Base-by-base conservation (phyloP, 2,329 filamentous ascomycete genomes). In the Exophiala xenobiotica region DNA sequence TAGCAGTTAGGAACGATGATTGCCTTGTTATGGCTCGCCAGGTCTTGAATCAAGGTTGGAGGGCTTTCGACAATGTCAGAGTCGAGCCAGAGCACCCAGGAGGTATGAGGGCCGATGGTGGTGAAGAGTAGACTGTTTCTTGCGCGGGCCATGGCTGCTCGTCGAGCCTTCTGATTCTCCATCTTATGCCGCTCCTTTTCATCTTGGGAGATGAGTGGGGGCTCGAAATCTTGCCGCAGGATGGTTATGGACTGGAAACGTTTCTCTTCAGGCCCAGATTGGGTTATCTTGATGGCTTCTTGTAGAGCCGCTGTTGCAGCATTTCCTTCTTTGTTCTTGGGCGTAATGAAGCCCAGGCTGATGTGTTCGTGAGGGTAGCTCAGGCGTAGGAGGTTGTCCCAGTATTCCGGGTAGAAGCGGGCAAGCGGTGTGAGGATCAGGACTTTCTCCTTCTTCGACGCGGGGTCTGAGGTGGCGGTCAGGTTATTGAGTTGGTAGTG, bases 81-180 rank as follows among this genome's bases (percentile, higher is more conserved):
- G 67, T 99, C 93, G 23, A 99, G 78, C 93, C 93, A 99, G 19
- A 99, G 78, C 26, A 99, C 91, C 93, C 93, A 99, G 0, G 90
- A 93, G 0, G 90, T 96, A 9, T 83, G 80, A 0, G 91, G 91
- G 1, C 92, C 91, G 7, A 99, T 76, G 0, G 92, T 97, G 6
- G 93, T 96, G 74, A 97, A 99, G 22, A 99, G 80, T 6, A 99
- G 79, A 47, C 88, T 95, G 68, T 99, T 99, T 59, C 93, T 85
- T 29, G 93, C 92, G 65, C 89, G 87, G 64, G 90, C 86, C 93
- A 99, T 97, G 54, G 89, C 86, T 35, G 90, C 86, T 27, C 93
- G 82, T 9, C 93, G 84, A 5, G 77, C 78, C 71, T 95, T 96
- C 68, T 99, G 93, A 65, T 95, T 90, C 56, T 84, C 77, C 74